Base-by-base conservation (phyloP, 2,329 filamentous ascomycete genomes). In the Aphanoascus verrucosus region DNA sequence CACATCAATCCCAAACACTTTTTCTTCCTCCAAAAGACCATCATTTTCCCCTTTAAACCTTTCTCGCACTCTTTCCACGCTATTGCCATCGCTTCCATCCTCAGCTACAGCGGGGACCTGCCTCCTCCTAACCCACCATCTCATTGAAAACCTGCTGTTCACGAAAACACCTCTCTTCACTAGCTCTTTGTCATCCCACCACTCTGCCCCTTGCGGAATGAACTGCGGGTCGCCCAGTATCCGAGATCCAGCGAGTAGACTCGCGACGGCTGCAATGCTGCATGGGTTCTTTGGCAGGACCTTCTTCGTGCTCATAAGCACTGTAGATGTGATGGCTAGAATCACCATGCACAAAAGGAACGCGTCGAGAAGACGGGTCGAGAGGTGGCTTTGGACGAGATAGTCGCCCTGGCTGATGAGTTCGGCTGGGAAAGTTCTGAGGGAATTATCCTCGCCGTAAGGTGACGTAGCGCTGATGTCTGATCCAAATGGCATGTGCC, bases 251-350 rank as follows among this genome's bases (percentile, higher is more conserved):
- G 59, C 58, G 1, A 64, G 54, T 15, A 64, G 38, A 12, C 55
- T 61, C 5, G 60, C 60, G 11, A 60, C 56, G 1, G 60, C 62
- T 11, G 61, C 64, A 42, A 65, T 62, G 51, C 59, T 64, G 41
- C 55, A 58, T 12, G 63, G 63, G 34, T 64, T 63, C 35, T 60
- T 59, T 5, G 63, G 62, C 3, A 64, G 47, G 5, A 64, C 47
- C 11, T 56, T 23, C 19, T 57, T 56, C 3, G 59, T 62, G 11
- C 49, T 53, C 46, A 59, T 56, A 3, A 59, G 37, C 6, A 20
- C 55, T 3, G 53, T 49, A 12, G 57, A 52, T 5, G 56, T 45
- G n/a, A 57, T 14, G 9, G 57, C 56, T 32, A 55, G 62, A 1
- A 63, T 9, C 20, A 60, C 19, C 60, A 63, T 63, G 4, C 49